Conservation (phyloP, 2,329 filamentous ascomycete species). For the Neonectria coccinea region DNA sequence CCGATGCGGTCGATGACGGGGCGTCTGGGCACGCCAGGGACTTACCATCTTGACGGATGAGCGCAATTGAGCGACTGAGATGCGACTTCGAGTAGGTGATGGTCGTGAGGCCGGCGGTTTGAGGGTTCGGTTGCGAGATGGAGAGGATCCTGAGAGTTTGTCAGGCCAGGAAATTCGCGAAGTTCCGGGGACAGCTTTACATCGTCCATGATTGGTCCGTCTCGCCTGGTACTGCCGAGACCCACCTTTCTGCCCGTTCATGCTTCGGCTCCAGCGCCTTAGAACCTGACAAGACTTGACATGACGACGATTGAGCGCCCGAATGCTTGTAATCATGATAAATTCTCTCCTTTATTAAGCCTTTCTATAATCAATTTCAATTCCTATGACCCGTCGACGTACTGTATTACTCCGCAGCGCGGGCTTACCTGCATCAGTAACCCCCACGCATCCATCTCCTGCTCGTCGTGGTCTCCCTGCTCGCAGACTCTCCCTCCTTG, state of each 20-base stretch:
- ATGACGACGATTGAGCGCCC: neutral
- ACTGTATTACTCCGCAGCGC: neutral
- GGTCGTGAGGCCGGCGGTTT: conserved; percentile 44
- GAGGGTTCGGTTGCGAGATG: conserved; percentile 46
- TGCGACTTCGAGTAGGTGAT: conserved; percentile 41
- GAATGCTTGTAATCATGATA: neutral
- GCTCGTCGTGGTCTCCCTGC: too few species aligned
- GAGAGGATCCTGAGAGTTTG: conserved; percentile 47
- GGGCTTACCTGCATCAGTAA: too few species aligned
- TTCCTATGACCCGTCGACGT: neutral
- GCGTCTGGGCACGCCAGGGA: neutral
- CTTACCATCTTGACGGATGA: conserved; percentile 54
- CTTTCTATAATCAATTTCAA: neutral
- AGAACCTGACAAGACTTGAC: neutral
- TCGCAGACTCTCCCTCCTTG: too few species aligned
- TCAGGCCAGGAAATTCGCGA: conserved; percentile 52
- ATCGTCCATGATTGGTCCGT: conserved; percentile 48
- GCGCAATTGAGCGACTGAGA: conserved; percentile 48
- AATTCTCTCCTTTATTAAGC: neutral
- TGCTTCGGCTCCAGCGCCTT: neutral
- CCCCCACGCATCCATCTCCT: neutral
- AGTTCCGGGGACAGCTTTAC: conserved; percentile 49
- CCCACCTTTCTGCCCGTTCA: conserved; percentile 37
- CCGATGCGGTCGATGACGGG: conserved; percentile 26
- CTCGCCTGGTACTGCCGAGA: conserved; percentile 28